Percentiles rank a stretch among this genome's conserved stretches.
phyloP scores from a whole-genome alignment of 345 rosid species.

The Cardiospermum halicacabum region DNA sequence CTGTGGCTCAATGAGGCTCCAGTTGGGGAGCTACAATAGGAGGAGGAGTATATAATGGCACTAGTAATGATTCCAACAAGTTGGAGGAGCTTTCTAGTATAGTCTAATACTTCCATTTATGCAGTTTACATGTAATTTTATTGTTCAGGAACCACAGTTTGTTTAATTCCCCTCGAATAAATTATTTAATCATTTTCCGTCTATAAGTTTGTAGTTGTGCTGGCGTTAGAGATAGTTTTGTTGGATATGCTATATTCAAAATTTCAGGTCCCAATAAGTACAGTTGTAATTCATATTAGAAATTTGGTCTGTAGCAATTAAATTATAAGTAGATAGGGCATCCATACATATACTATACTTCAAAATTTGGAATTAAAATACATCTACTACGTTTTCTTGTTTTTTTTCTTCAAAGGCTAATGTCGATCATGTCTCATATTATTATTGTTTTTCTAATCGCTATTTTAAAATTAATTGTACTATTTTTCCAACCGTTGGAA shows the following conservation, averaged over 20 bases:
- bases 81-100: conserved; percentile 19
- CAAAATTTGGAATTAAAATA: no score
- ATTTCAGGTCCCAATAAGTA: not conserved
- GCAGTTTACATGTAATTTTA: not conserved
- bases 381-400: no score
- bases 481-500: no score
- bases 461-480: no score
- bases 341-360: no score
- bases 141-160: conserved; percentile 8
- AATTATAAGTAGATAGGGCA: no score
- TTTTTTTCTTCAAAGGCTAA: no score
- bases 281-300: not conserved
- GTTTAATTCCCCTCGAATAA: conserved; percentile 1
- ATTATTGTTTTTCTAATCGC: no score
- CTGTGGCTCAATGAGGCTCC: conserved; percentile 99
- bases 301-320: not conserved
- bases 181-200: not conserved
- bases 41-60: conserved; percentile 17
- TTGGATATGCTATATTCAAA: not conserved
- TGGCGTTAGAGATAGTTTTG: not conserved
- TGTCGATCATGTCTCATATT: no score
- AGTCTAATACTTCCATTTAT: not conserved
- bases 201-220: not conserved
- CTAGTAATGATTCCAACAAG: conserved; percentile 18
- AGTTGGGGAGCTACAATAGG: conserved; percentile 83